A percentile compares a stretch with the other conserved stretches of the same genome.
Conservation (phyloP, 2,329 filamentous ascomycete genomes). For the Exophiala phaeomuriformis region DNA sequence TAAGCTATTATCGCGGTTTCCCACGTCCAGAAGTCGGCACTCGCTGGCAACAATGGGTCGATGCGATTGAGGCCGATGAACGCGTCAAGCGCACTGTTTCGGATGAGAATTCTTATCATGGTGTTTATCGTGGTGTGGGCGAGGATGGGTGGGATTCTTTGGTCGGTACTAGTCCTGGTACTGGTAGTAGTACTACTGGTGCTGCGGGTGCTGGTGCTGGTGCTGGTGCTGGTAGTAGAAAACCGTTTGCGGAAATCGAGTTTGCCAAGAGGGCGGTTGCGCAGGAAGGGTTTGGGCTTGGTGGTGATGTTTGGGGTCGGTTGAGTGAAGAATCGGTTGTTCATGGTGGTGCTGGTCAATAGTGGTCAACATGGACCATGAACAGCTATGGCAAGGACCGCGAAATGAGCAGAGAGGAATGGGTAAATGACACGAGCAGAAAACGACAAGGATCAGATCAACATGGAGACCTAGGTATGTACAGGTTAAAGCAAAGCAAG, state of each 20-base stretch:
- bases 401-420: too few relatives aligned
- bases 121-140: constrained; percentile 25
- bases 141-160: constrained; percentile 21
- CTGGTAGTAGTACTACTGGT: too few relatives aligned
- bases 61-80: constrained; percentile 58
- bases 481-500: too few relatives aligned
- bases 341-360: neutral
- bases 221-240: constrained; percentile 1
- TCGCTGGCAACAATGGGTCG: constrained; percentile 62
- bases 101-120: constrained; percentile 52
- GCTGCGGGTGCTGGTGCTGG: too few relatives aligned
- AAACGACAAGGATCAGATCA: too few relatives aligned
- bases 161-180: too few relatives aligned
- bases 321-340: constrained; percentile 15
- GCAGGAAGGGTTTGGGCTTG: constrained; percentile 24
- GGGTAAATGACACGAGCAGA: too few relatives aligned
- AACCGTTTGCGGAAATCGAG: constrained; percentile 21
- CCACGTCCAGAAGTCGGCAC: constrained; percentile 55
- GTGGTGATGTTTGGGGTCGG: constrained; percentile 24
- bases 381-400: too few relatives aligned
- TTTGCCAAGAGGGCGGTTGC: constrained; percentile 22
- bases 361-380: neutral
- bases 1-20: constrained; percentile 60
- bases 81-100: constrained; percentile 62
- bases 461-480: too few relatives aligned